A percentile compares a stretch with the other conserved stretches of the same genome.
phyloP scores from a whole-genome alignment of 2,329 filamentous ascomycete genomes.

The Aureobasidium subglaciale region DNA sequence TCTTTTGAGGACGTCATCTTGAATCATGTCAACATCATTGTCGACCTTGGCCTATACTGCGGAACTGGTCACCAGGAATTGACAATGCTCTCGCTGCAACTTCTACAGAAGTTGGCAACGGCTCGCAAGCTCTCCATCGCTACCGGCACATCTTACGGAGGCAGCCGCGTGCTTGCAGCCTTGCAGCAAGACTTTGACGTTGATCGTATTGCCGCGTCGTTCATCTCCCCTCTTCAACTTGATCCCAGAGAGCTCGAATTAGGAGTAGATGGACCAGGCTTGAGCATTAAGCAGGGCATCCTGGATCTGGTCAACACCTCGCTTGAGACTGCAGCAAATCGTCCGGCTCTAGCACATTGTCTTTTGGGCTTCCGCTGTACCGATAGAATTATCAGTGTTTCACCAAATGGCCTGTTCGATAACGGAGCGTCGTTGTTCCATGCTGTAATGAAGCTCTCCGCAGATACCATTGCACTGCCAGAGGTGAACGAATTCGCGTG shows the following conservation, averaged over 20 bases:
- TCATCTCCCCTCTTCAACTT: constrained; percentile 60
- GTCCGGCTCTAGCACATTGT: constrained; percentile 83
- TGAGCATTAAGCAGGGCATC: constrained; percentile 70
- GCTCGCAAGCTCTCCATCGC: constrained; percentile 67
- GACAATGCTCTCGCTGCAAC: constrained; percentile 69
- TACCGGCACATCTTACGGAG: constrained; percentile 38
- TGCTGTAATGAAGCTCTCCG: constrained; percentile 63
- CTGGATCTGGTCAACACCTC: constrained; percentile 81
- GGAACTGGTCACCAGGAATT: constrained; percentile 75
- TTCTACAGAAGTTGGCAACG: constrained; percentile 79
- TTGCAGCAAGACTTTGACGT: constrained; percentile 75
- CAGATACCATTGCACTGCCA: constrained; percentile 60
- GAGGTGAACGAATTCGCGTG: constrained; percentile 57
- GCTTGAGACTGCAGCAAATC: constrained; percentile 64
- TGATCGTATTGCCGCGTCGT: constrained; percentile 67
- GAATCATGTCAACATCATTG: constrained; percentile 69
- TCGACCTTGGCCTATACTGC: constrained; percentile 79
- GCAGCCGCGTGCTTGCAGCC: constrained; percentile 64
- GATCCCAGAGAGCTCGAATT: constrained; percentile 65
- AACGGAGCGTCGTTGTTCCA: constrained; percentile 74
- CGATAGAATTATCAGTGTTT: constrained; percentile 60
- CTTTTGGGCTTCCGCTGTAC: constrained; percentile 81
- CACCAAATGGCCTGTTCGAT: constrained; percentile 63
- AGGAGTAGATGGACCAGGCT: constrained; percentile 62
- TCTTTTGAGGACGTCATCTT: constrained; percentile 89